A percentile compares a stretch with the other conserved stretches of the same genome.
These are phyloP conservation scores for Aciculosporium take DNA, from an alignment of 2,329 filamentous ascomycete genomes.

Conservation along the genomic window DNA sequence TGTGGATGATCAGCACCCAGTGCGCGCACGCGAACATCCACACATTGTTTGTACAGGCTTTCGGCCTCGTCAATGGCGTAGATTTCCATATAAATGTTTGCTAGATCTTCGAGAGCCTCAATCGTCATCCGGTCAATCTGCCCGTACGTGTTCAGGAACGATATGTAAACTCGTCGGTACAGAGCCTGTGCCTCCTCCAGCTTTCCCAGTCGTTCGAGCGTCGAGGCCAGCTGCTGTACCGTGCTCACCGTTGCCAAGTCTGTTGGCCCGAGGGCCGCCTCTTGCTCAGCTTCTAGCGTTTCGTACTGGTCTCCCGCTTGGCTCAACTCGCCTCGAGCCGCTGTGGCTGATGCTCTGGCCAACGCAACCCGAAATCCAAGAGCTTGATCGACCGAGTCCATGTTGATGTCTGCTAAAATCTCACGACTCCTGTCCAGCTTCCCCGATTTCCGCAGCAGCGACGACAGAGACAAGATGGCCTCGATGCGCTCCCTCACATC, in stretches of 20 bases:
- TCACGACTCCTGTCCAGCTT: constrained; percentile 9
- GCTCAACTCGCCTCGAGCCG: constrained; percentile 10
- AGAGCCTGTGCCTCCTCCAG: constrained; percentile 13
- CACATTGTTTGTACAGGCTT: constrained; percentile 12
- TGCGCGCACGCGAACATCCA: constrained; percentile 12
- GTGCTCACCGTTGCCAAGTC: constrained; percentile 13
- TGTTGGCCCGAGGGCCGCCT: constrained; percentile 11
- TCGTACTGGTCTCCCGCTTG: constrained; percentile 11
- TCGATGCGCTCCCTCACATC: constrained; percentile 11
- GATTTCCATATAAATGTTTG: constrained; percentile 11
- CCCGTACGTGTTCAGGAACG: constrained; percentile 14
- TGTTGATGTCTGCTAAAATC: constrained; percentile 11
- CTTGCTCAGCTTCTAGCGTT: constrained; percentile 12
- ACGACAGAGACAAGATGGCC: constrained; percentile 11
- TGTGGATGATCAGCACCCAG: constrained; percentile 12
- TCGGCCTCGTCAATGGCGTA: constrained; percentile 16
- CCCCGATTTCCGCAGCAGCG: constrained; percentile 10
- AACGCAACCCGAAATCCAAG: constrained; percentile 12
- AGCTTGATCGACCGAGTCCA: constrained; percentile 11
- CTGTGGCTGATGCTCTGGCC: constrained; percentile 12
- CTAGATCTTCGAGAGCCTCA: constrained; percentile 15
- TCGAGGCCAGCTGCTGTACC: constrained; percentile 13
- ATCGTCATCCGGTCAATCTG: constrained; percentile 15
- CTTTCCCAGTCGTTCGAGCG: constrained; percentile 11
- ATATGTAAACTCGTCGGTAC: constrained; percentile 13